Evolutionary conservation across 345 rosid genomes (phyloP), one percentile per base, ranked within the genome.

Genomic region (Orychophragmus violaceus): DNA sequence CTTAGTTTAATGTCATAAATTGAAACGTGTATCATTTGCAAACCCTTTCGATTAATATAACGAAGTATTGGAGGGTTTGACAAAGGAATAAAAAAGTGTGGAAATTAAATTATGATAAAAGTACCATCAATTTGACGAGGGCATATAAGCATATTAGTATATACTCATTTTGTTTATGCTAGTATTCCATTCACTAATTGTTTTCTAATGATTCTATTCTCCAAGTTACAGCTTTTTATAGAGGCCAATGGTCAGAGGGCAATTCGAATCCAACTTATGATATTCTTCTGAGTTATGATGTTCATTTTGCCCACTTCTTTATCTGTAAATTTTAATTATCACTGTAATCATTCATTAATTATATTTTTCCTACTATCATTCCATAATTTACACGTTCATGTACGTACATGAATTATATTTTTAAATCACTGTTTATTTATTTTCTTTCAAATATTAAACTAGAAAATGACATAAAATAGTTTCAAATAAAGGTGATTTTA

Each of bases 111-210:
- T 49, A 44, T 51, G 35, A 52, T 54, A 5, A 44, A 44, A 52
- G 30, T 3, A 51, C 30, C 53, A 42, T 37, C 32, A 66, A 60
- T 62, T 49, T 60, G 73, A 33, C 5, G 18, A 61, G 3, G 64
- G 64, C 48, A 67, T 72, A 54, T 53, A 44, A 61, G 73, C 53
- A 74, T 74, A 53, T 66, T 44, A 44, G 72, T 74, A 52, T 74
- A 44, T 60, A 44, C 68, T 67, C 53, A 13, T 66, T 64, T 59
- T 29, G 42, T 30, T 59, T 24, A 37, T 58, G 5, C 56, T 39
- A 30, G 16, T 51, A 59, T 66, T 51, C 68, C 48, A 59, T 23
- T 66, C 48, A n/a, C 62, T 19, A 9, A 36, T 39, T 66, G 22
- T 5, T 22, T 66, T 48, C 29, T 28, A 59, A 42, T 52, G 55